Evolutionary conservation across 1,284 basidiomycete species (phyloP), one percentile per base, ranked within the genome.

Genomic region (Lentinus polychrous): DNA sequence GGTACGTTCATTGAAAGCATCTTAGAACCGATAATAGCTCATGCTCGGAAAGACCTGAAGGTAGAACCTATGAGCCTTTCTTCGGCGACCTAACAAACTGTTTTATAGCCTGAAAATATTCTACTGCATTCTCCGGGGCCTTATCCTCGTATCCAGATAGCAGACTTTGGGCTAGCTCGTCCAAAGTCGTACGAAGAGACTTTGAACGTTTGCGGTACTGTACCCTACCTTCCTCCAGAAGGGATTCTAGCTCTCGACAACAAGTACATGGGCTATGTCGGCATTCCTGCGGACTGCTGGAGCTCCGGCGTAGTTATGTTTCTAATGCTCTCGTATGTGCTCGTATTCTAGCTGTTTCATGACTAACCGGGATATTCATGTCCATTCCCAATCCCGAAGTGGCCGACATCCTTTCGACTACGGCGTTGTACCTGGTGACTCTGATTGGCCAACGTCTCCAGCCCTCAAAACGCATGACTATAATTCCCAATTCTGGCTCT

Each of bases 141-240:
- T 1, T 93, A 88, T 61, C 91, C 91, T 41, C 82, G 83, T 36
- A 79, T 92, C 37, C 74, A 89, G 49, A 83, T 94, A 35, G 89
- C 86, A 14, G 91, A 94, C 64, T 92, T 94, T 60, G 91, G 91
- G 5, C 78, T 91, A 17, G 88, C 90, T 8, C 78, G 86, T n/a
- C 77, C 79, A n/a, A 80, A 79, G 56, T 79, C 86, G 1, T 80
- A 83, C 57, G 82, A 89, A 68, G 79, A 83, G 58, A 88, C 86
- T 0, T 73, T 88, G 57, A 87, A 85, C 55, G 86, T 89, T 34
- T 87, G 83, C 55, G 88, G 90, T 8, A 92, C 89, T 0, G 77
- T 91, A 23, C 82, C 83, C 2, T 92, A 92, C 63, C 71, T 92
- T n/a, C 86, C 89, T 12, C 89, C 89, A 0, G 89, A 91, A 65